Percentiles rank a stretch among this genome's conserved stretches.
These are phyloP conservation scores for Pisolithus thermaeus DNA, from an alignment of 1,284 basidiomycete genomes.

Conservation along the genomic window DNA sequence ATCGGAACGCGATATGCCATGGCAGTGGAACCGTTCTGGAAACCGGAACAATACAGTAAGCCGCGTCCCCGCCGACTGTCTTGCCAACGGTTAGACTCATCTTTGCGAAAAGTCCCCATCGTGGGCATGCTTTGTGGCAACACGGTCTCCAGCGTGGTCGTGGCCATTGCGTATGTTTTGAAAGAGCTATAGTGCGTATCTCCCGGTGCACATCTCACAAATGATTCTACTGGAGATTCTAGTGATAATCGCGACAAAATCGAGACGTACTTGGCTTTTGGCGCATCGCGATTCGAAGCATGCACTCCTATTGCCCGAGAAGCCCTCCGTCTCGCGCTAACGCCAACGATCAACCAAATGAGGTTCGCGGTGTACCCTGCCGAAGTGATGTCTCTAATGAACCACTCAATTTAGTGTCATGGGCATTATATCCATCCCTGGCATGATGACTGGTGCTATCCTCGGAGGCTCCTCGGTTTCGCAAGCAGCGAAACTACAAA, in stretches of 20 bases:
- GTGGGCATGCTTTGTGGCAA: constrained; percentile 85
- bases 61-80: background rate
- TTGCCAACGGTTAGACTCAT: background rate
- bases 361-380: constrained; percentile 40
- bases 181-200: constrained; percentile 57
- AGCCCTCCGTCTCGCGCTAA: constrained; percentile 71
- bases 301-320: constrained; percentile 72
- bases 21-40: constrained; percentile 74
- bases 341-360: constrained; percentile 81
- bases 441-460: constrained; percentile 87
- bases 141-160: constrained; percentile 69
- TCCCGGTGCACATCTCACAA: background rate
- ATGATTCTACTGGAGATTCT: background rate
- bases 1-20: constrained; percentile 76
- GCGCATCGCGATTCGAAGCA: constrained; percentile 75
- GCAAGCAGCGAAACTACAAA: constrained; percentile 79
- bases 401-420: constrained; percentile 50
- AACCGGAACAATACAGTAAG: constrained; percentile 71
- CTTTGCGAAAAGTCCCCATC: constrained; percentile 56
- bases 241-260: constrained; percentile 81
- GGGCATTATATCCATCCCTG: constrained; percentile 71
- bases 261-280: constrained; percentile 80
- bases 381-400: background rate
- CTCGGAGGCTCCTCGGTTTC: constrained; percentile 79
- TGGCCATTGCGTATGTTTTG: constrained; percentile 60